A percentile compares a stretch with the other conserved stretches of the same genome.
Conservation (phyloP, 345 rosid genomes). For the Sonneratia alba region DNA sequence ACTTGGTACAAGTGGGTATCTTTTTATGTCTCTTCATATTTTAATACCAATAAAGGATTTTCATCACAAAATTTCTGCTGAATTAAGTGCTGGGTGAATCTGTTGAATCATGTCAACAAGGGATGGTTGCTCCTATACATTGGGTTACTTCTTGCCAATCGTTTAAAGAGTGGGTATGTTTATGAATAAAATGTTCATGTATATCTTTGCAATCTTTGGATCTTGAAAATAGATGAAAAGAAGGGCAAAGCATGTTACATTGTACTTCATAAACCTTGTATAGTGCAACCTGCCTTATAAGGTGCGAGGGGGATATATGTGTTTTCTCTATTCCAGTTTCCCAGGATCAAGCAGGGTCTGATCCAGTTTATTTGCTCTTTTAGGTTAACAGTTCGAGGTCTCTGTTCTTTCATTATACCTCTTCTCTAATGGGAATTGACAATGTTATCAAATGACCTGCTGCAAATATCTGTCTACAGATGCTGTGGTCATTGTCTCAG, state of each 20-base stretch:
- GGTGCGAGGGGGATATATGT: too few species aligned
- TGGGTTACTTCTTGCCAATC: background rate
- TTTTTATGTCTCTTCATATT: conserved; percentile 6
- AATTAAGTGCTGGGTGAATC: background rate
- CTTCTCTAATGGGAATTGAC: conserved; percentile 1
- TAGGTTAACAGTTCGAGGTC: background rate
- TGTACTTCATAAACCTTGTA: background rate
- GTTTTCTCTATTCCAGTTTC: background rate
- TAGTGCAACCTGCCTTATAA: background rate
- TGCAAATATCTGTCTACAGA: conserved; percentile 30
- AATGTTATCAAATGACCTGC: conserved; percentile 4
- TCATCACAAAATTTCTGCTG: background rate
- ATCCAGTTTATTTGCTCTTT: background rate
- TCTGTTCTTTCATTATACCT: background rate
- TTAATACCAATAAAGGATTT: background rate
- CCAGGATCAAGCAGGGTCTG: background rate
- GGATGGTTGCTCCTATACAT: background rate
- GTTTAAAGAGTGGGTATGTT: background rate
- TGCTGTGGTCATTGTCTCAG: conserved; percentile 64
- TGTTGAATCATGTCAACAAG: background rate
- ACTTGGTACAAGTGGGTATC: conserved; percentile 64
- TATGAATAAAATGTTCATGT: background rate
- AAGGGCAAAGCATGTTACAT: background rate
- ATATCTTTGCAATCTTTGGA: background rate
- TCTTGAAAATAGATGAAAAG: background rate